Conservation (phyloP, 2,329 filamentous ascomycete genomes). For the Sporothrix curviconia region DNA sequence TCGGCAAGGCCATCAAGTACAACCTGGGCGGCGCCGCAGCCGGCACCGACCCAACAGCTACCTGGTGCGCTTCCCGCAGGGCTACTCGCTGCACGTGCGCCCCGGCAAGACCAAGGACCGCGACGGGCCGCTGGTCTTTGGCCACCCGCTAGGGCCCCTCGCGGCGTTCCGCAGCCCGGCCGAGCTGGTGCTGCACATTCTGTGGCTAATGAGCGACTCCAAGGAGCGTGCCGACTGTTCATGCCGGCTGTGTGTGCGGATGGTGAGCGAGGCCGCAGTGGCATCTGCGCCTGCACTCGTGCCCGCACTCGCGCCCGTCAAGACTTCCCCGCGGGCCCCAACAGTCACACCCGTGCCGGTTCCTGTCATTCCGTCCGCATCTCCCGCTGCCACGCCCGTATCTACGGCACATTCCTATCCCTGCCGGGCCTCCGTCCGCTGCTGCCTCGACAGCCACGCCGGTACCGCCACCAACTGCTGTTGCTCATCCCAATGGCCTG, state of each 20-base stretch:
- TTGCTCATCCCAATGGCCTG: neutral
- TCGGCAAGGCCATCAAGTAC: conserved; percentile 22
- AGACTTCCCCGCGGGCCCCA: neutral
- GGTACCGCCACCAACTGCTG: neutral
- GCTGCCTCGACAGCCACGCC: neutral
- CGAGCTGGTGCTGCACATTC: conserved; percentile 45
- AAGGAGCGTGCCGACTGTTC: conserved; percentile 44
- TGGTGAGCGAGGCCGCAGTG: conserved; percentile 20
- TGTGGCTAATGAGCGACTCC: conserved; percentile 46
- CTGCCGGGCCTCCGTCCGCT: too few relatives aligned
- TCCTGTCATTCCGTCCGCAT: neutral
- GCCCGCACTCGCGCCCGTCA: neutral
- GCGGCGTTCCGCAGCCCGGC: conserved; percentile 43
- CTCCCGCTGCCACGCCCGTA: neutral
- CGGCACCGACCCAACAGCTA: conserved; percentile 15
- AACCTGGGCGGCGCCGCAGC: conserved; percentile 17
- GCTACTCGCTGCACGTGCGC: conserved; percentile 20
- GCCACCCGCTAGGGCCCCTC: conserved; percentile 19
- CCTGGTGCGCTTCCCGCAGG: conserved; percentile 19
- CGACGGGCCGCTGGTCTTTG: conserved; percentile 37
- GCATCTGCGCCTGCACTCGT: neutral
- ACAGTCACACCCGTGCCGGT: conserved; percentile 3
- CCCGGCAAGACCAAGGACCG: conserved; percentile 47
- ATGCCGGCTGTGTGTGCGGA: conserved; percentile 40
- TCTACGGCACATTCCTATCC: too few relatives aligned